phyloP scores from a whole-genome alignment of 1,139 yeast species.

The Hyphopichia fennica region DNA sequence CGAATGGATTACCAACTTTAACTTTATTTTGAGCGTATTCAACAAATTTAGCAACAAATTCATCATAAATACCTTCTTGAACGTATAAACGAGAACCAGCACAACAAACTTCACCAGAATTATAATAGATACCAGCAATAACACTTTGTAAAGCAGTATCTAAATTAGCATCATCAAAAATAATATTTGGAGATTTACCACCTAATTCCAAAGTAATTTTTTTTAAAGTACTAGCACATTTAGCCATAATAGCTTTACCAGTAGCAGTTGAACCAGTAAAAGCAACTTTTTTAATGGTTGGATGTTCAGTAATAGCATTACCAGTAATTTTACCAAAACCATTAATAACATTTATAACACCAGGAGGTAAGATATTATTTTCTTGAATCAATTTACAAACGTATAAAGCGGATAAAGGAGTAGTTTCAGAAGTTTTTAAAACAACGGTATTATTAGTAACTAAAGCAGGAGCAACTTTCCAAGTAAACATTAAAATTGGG shows the following conservation, averaged over 20 bases:
- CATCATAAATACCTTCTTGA: constrained; percentile 67
- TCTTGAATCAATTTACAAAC: constrained; percentile 60
- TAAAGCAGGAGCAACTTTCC: constrained; percentile 86
- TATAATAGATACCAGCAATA: constrained; percentile 39
- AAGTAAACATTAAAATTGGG: constrained; percentile 80
- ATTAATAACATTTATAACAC: constrained; percentile 73
- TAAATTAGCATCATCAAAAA: constrained; percentile 72
- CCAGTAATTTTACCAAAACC: constrained; percentile 83
- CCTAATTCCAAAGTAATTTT: constrained; percentile 84
- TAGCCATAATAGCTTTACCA: constrained; percentile 73
- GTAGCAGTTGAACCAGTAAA: constrained; percentile 86
- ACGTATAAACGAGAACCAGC: constrained; percentile 75
- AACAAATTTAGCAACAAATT: constrained; percentile 55
- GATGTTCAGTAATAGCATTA: constrained; percentile 68
- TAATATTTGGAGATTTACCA: constrained; percentile 82
- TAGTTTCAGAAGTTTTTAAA: constrained; percentile 78
- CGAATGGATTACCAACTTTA: constrained; percentile 69
- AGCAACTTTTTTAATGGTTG: constrained; percentile 72
- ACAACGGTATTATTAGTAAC: constrained; percentile 82
- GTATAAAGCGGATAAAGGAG: constrained; percentile 76
- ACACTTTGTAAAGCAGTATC: constrained; percentile 54
- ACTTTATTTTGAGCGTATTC: constrained; percentile 49
- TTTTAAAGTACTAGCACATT: constrained; percentile 69
- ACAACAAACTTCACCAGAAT: constrained; percentile 77
- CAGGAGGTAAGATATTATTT: constrained; percentile 71